phyloP scores from a whole-genome alignment of 768 basidiomycete genomes.

The Astraeus odoratus region DNA sequence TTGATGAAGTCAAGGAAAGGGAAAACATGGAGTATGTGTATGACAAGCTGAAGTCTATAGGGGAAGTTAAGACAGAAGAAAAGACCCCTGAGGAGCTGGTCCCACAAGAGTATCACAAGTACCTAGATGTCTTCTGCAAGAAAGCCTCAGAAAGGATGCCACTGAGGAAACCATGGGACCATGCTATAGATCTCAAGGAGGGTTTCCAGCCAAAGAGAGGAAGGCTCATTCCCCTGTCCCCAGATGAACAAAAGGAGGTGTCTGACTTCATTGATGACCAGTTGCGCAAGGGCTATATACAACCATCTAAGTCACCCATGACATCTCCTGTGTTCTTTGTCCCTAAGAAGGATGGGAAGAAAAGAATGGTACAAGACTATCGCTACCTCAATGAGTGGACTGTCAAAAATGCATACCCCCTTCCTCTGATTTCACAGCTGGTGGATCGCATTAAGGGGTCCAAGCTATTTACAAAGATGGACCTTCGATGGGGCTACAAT shows the following conservation, averaged over 20 bases:
- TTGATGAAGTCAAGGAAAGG: not conserved
- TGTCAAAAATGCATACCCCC: not conserved
- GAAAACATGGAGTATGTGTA: not conserved
- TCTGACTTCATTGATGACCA: constrained; percentile 6
- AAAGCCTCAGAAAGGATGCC: not conserved
- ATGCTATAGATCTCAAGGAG: not conserved
- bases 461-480: constrained; percentile 2
- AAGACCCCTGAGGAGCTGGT: not conserved
- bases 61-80: not conserved
- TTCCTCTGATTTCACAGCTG: not conserved
- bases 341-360: constrained; percentile 8
- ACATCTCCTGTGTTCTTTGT: constrained; percentile 9
- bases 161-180: not conserved
- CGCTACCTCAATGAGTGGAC: constrained; percentile 5
- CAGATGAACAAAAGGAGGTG: not conserved
- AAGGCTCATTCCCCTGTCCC: not conserved
- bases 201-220: not conserved
- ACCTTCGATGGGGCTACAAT: constrained; percentile 21
- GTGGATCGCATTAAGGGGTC: constrained; percentile 1
- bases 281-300: constrained; percentile 2
- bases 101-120: not conserved
- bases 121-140: not conserved
- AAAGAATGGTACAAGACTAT: constrained; percentile 13
- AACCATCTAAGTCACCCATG: constrained; percentile 8
- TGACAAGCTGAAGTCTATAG: not conserved